phyloP scores from a whole-genome alignment of 805 yeast species.

The Suhomyces emberorum region DNA sequence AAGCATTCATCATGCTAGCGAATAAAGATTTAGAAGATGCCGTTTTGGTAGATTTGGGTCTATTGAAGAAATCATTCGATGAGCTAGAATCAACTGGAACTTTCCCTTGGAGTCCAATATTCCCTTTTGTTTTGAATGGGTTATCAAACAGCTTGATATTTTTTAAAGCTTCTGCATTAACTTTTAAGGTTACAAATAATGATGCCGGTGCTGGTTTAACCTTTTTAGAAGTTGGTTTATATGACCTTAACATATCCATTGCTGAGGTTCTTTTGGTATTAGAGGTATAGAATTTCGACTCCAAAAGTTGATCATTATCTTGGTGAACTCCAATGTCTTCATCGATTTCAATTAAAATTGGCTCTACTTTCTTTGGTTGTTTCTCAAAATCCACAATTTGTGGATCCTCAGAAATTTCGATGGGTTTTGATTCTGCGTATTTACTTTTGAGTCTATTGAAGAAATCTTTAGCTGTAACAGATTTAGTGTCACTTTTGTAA shows the following conservation, averaged over 20 bases:
- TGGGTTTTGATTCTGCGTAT: neutral
- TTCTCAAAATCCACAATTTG: constrained; percentile 3
- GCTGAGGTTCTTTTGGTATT: constrained; percentile 25
- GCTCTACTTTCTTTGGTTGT: neutral
- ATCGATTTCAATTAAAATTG: constrained; percentile 1
- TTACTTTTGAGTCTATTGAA: constrained; percentile 11
- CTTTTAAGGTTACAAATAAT: constrained; percentile 19
- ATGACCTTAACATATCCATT: constrained; percentile 50
- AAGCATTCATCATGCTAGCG: constrained; percentile 38
- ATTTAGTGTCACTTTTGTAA: constrained; percentile 12
- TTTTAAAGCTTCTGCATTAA: constrained; percentile 22
- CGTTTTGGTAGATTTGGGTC: constrained; percentile 9
- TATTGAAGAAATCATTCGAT: constrained; percentile 2
- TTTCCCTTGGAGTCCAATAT: constrained; percentile 1
- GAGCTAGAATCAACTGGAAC: neutral
- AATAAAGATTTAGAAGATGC: constrained; percentile 24
- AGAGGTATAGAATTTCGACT: constrained; percentile 17
- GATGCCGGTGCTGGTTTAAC: constrained; percentile 1
- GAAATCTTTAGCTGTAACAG: constrained; percentile 19
- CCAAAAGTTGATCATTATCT: constrained; percentile 13
- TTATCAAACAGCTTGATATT: constrained; percentile 24
- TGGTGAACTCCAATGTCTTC: constrained; percentile 1
- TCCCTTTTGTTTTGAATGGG: constrained; percentile 29
- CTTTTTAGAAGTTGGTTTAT: constrained; percentile 19
- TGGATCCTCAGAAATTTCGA: neutral